phyloP scores from a whole-genome alignment of 257 asterid species.

The Linderniella brevidens region DNA sequence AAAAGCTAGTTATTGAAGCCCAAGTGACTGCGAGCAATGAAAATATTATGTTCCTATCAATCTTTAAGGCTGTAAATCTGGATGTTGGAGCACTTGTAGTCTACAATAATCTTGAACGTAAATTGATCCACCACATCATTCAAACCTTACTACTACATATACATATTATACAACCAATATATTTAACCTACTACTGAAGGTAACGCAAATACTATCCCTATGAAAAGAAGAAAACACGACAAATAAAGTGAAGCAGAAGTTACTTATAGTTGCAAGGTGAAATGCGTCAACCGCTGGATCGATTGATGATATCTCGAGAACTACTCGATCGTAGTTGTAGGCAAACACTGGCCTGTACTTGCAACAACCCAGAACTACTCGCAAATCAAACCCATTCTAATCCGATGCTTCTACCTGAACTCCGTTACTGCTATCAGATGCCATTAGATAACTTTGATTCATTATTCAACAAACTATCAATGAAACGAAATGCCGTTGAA shows the following conservation, averaged over 20 bases:
- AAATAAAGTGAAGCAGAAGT: slow-evolving; percentile 8
- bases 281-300: slow-evolving; percentile 20
- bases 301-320: slow-evolving; percentile 47
- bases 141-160: no score
- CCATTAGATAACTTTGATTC: slow-evolving; percentile 21
- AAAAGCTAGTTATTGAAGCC: no score
- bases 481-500: no score
- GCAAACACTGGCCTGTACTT: slow-evolving; percentile 62
- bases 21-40: no score
- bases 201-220: slow-evolving; percentile 1
- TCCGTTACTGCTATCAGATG: slow-evolving; percentile 20
- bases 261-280: slow-evolving; percentile 32
- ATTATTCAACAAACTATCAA: no score
- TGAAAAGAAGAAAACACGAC: neutral
- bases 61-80: no score
- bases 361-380: slow-evolving; percentile 38
- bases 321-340: slow-evolving; percentile 48
- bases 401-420: slow-evolving; percentile 34
- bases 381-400: slow-evolving; percentile 30
- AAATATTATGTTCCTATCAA: no score
- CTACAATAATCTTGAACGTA: no score
- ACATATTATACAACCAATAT: no score
- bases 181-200: no score
- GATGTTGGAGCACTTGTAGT: no score
- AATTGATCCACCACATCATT: no score